Conservation (phyloP, 2,329 filamentous ascomycete species). For the Hysterium pulicare region DNA sequence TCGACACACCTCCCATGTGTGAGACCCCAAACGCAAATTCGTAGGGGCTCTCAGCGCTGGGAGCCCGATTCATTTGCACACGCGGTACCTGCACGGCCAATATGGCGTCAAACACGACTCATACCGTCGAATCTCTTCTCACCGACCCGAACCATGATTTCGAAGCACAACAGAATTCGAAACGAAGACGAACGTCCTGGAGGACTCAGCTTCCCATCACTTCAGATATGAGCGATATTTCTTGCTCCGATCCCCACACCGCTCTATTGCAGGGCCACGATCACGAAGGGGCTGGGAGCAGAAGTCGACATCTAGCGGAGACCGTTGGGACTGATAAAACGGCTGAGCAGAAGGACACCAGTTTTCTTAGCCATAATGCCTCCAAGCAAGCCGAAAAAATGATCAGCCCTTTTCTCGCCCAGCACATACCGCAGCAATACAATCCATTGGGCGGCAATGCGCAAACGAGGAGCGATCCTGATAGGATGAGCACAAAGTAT, state of each 20-base stretch:
- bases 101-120: conserved; percentile 28
- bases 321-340: conserved; percentile 11
- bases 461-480: conserved; percentile 36
- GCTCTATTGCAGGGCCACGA: conserved; percentile 36
- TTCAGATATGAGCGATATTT: conserved; percentile 5
- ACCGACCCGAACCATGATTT: conserved; percentile 16
- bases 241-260: conserved; percentile 27
- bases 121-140: conserved; percentile 23
- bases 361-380: conserved; percentile 22
- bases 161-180: conserved; percentile 13
- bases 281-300: conserved; percentile 33
- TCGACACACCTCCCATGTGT: conserved; percentile 12
- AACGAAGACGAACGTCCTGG: conserved; percentile 27
- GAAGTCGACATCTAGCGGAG: conserved; percentile 27
- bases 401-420: conserved; percentile 81
- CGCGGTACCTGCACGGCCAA: conserved; percentile 5
- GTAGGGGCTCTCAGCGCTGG: conserved; percentile 12
- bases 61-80: background rate
- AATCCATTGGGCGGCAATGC: conserved; percentile 64
- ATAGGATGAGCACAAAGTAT: conserved; percentile 74
- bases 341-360: conserved; percentile 25
- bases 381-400: conserved; percentile 70
- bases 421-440: conserved; percentile 87
- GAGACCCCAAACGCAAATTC: conserved; percentile 7
- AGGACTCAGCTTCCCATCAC: conserved; percentile 20